Evolutionary conservation across 371 early-diverging fungal genomes (phyloP).

Genomic region (Circinella umbellata): DNA sequence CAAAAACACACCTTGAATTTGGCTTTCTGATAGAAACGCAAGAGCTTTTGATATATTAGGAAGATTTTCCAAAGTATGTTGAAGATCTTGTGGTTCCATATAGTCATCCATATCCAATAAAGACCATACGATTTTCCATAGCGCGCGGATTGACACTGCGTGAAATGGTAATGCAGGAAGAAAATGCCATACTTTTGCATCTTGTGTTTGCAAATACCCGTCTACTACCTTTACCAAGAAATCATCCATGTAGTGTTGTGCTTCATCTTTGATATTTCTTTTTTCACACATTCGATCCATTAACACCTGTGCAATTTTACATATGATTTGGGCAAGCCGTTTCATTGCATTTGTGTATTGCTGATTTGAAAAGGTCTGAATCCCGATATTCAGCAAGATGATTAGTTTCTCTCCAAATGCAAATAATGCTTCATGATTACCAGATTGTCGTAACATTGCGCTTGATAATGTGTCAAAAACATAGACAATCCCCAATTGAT

Average conservation of each 20-base stretch:
- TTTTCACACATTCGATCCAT: constrained; percentile 24
- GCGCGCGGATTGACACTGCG: constrained; percentile 39
- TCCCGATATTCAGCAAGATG: constrained; percentile 24
- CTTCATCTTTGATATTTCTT: constrained; percentile 7
- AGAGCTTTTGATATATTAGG: constrained; percentile 36
- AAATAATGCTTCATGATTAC: constrained; percentile 14
- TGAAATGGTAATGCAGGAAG: constrained; percentile 56
- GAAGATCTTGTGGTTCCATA: constrained; percentile 17
- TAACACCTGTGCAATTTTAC: constrained; percentile 42
- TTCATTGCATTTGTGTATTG: constrained; percentile 33
- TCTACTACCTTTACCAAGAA: constrained; percentile 19
- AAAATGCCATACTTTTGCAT: constrained; percentile 49
- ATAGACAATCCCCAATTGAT: constrained; percentile 61
- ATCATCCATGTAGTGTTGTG: constrained; percentile 25
- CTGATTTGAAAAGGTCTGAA: constrained; percentile 24
- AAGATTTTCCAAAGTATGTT: constrained; percentile 17
- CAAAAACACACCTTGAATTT: constrained; percentile 39
- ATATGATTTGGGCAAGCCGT: constrained; percentile 48
- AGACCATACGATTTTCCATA: constrained; percentile 38
- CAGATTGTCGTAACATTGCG: background rate
- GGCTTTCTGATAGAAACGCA: constrained; percentile 25
- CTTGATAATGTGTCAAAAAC: constrained; percentile 20
- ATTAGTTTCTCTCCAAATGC: constrained; percentile 33
- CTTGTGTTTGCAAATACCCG: constrained; percentile 31
- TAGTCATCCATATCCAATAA: constrained; percentile 27